Evolutionary conservation across 306 rosid genomes (phyloP).

Genomic region (Vigna radiata): DNA sequence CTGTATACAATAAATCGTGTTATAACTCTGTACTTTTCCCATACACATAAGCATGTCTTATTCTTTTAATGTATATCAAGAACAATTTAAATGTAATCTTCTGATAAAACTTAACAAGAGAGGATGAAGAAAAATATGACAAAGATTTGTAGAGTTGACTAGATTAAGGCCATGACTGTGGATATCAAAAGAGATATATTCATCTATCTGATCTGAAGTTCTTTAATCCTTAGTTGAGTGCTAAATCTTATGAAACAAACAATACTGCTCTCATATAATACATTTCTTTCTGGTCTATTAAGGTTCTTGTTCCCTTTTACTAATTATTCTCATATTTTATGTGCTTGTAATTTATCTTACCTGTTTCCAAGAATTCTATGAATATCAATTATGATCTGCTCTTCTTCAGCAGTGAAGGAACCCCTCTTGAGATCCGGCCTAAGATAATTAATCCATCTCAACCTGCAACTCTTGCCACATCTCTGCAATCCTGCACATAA

Average conservation of each 20-base stretch:
- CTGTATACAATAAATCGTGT: background rate
- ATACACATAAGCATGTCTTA: background rate
- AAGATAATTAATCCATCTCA: slow-evolving; percentile 88
- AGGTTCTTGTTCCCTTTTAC: background rate
- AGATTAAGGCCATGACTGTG: background rate
- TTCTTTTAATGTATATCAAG: background rate
- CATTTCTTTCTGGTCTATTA: background rate
- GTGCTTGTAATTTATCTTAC: slow-evolving; percentile 36
- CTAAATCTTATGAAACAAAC: background rate
- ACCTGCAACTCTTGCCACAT: slow-evolving; percentile 91
- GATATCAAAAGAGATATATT: background rate
- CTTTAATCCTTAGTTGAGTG: background rate
- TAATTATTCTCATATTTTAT: background rate
- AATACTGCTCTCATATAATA: background rate
- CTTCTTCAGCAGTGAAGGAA: slow-evolving; percentile 75
- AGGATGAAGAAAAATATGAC: background rate
- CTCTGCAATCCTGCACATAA: slow-evolving; percentile 67
- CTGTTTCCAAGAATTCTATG: slow-evolving; percentile 89
- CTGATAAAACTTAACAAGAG: background rate
- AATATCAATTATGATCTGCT: slow-evolving; percentile 73
- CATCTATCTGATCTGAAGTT: background rate
- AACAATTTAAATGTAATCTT: background rate
- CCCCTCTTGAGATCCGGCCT: slow-evolving; percentile 91
- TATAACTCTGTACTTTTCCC: background rate
- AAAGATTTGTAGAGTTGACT: background rate